Percentiles rank a stretch among this genome's conserved stretches.
Conservation (phyloP, 306 rosid species). For the Gastrolobium villosum region DNA sequence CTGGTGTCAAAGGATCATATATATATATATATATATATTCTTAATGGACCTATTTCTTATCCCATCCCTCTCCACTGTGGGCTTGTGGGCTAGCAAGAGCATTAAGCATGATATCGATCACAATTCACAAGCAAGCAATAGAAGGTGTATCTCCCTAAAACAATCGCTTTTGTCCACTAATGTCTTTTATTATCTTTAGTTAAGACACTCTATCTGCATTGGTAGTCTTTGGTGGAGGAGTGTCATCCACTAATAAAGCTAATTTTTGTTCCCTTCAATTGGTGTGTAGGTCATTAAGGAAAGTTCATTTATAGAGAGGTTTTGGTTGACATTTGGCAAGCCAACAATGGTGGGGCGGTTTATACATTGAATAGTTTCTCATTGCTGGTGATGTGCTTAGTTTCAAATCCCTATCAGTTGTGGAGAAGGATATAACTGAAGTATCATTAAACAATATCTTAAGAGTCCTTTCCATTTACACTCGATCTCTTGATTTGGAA, state of each 20-base stretch:
- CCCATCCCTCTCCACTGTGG: constrained; percentile 46
- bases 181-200: constrained; percentile 18
- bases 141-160: constrained; percentile 46
- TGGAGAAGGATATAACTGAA: constrained; percentile 36
- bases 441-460: constrained; percentile 10
- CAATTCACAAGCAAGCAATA: constrained; percentile 37
- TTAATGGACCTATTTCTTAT: constrained; percentile 43
- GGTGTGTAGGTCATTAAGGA: neutral
- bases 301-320: constrained; percentile 42
- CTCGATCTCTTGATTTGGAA: too few species aligned
- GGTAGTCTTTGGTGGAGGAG: constrained; percentile 52
- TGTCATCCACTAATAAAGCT: constrained; percentile 56
- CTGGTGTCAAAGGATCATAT: neutral
- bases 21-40: neutral
- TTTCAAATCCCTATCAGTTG: constrained; percentile 47
- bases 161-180: constrained; percentile 49
- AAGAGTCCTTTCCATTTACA: neutral
- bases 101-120: constrained; percentile 44
- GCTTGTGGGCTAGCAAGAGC: constrained; percentile 58
- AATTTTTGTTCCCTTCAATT: constrained; percentile 40
- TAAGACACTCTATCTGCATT: constrained; percentile 13
- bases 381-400: neutral
- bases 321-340: constrained; percentile 54
- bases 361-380: constrained; percentile 2
- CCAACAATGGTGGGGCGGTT: constrained; percentile 57